Base-by-base conservation (phyloP, 768 basidiomycete species). In the Tricholoma matsutake region DNA sequence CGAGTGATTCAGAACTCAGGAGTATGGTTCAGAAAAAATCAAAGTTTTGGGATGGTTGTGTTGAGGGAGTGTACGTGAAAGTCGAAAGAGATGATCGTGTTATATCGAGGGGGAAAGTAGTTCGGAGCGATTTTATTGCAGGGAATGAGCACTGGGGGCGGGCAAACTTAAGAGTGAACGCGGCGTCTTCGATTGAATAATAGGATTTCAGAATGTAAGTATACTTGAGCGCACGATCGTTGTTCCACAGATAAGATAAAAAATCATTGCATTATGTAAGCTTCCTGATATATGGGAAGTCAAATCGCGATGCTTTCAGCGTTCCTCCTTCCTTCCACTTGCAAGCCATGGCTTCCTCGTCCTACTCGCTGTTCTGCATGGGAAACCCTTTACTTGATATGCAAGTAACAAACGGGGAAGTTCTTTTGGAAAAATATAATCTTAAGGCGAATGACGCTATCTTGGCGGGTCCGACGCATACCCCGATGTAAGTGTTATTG, bases 381-480 rank as follows among this genome's bases (percentile, higher is more conserved):
- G 96, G 96, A 45, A 98, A 98, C 77, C 96, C 96, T 68, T 82
- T 98, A 71, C 89, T 98, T 55, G 96, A 99, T 74, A 90, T 99
- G 79, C 95, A 96, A 77, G 94, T 96, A 70, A 85, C 78, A 63
- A 82, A 92, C 63, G 94, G 92, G 54, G 93, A 96, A 71, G 81
- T 81, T 32, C 83, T 98, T 43, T 80, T 98, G 59, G 79, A 89
- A 69, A 98, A 97, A 75, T 99, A 98, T 71, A 84, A 76, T 61
- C 84, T 99, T 69, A 92, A 93, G 71, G 81, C 94, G 57, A 96
- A 99, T 79, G 92, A 99, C 74, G 96, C 97, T 51, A 95, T 98
- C 74, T 84, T 99, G 59, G 96, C 96, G 1, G 89, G 88, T 65
- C 89, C 88, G 61, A 91, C 94, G 76, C 96, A 98, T 65, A 77